phyloP scores from a whole-genome alignment of 1,284 basidiomycete species.

The Trichosporon faecale region DNA sequence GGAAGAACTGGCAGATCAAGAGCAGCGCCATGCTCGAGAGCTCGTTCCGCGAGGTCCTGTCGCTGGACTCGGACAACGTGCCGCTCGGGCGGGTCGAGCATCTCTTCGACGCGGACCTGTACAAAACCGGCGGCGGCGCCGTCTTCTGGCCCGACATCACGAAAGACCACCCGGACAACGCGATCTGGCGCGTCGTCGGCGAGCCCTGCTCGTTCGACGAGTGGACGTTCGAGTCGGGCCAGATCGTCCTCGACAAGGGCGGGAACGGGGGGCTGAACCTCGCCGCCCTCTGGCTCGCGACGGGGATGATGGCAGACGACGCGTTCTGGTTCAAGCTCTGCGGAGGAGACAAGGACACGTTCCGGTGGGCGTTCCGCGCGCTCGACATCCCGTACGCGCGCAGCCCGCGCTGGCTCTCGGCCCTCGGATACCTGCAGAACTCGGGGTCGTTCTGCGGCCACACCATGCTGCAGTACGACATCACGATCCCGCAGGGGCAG shows the following conservation, averaged over 20 bases:
- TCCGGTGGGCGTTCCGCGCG: slow-evolving; percentile 53
- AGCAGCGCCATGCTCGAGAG: slow-evolving; percentile 53
- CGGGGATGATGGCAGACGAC: slow-evolving; percentile 39
- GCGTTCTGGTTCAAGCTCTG: slow-evolving; percentile 55
- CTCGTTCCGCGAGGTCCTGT: slow-evolving; percentile 54
- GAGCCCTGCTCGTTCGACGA: slow-evolving; percentile 49
- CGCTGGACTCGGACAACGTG: slow-evolving; percentile 53
- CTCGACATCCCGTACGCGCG: slow-evolving; percentile 49
- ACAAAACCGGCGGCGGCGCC: slow-evolving; percentile 46
- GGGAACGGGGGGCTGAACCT: slow-evolving; percentile 55
- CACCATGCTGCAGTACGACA: slow-evolving; percentile 48
- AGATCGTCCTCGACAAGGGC: slow-evolving; percentile 55
- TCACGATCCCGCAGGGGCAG: slow-evolving; percentile 31
- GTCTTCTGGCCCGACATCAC: slow-evolving; percentile 57
- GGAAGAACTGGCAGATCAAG: slow-evolving; percentile 52
- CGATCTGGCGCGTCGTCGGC: slow-evolving; percentile 55
- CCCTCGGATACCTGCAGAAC: slow-evolving; percentile 44
- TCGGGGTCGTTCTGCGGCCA: slow-evolving; percentile 53
- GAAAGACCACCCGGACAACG: slow-evolving; percentile 55
- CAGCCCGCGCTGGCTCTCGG: slow-evolving; percentile 52
- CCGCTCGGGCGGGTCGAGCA: slow-evolving; percentile 51
- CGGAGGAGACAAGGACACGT: slow-evolving; percentile 55
- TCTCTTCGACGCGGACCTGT: slow-evolving; percentile 51
- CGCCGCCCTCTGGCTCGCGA: slow-evolving; percentile 54
- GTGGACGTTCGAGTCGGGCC: slow-evolving; percentile 51